Conservation (phyloP, 1,139 yeast species). For the Candida sanyaensis region DNA sequence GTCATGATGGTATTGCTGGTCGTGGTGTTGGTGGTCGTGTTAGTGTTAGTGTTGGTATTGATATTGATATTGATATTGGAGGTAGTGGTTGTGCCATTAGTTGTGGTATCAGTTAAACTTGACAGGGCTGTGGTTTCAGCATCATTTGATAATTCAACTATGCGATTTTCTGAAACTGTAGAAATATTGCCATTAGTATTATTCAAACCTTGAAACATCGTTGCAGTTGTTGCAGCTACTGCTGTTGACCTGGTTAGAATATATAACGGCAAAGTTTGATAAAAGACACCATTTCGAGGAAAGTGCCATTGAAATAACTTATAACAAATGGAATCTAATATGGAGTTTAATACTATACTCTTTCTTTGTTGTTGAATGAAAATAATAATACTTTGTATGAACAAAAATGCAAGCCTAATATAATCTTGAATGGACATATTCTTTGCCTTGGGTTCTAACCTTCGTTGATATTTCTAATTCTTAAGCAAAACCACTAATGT, state of each 20-base stretch:
- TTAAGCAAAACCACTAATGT: too few relatives aligned
- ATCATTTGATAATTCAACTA: background rate
- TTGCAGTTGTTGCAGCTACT: background rate
- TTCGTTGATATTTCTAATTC: too few relatives aligned
- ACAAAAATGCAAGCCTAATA: conserved; percentile 4
- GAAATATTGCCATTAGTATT: too few relatives aligned
- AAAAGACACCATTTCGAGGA: background rate
- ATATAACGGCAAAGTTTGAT: conserved; percentile 1
- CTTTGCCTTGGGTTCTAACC: background rate
- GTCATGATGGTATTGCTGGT: background rate
- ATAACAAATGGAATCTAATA: conserved; percentile 2
- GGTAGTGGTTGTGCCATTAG: background rate
- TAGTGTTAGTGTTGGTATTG: background rate
- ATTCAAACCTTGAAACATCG: too few relatives aligned
- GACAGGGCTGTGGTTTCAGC: background rate
- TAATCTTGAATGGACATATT: conserved; percentile 5
- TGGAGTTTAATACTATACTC: conserved; percentile 1
- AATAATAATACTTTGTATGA: background rate
- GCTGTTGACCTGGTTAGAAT: background rate
- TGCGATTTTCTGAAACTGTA: background rate
- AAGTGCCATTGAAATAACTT: background rate
- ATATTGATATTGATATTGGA: background rate
- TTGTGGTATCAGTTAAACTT: background rate
- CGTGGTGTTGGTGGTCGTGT: too few relatives aligned
- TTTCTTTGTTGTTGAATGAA: background rate